Conservation (phyloP, 805 yeast genomes). For the Priceomyces haplophilus region DNA sequence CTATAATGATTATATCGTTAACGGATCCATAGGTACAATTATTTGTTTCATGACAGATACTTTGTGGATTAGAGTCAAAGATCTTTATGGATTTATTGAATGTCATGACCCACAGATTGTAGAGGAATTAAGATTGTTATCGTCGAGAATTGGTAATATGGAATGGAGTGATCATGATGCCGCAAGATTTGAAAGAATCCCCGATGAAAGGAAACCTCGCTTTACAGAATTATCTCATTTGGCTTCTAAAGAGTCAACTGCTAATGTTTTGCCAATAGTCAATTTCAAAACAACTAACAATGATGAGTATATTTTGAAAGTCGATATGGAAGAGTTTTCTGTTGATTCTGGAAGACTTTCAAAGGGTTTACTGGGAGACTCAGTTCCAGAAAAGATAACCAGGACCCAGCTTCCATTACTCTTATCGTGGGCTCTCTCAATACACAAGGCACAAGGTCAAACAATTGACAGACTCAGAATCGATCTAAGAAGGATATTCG, state of each 20-base stretch:
- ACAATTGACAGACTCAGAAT: conserved; percentile 69
- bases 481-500: conserved; percentile 64
- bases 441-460: conserved; percentile 85
- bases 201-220: conserved; percentile 22
- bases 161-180: conserved; percentile 18
- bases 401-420: conserved; percentile 67
- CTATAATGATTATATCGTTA: conserved; percentile 71
- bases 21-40: conserved; percentile 86
- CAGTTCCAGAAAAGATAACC: conserved; percentile 20
- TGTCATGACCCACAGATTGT: conserved; percentile 16
- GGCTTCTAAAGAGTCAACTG: conserved; percentile 20
- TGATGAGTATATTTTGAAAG: conserved; percentile 22
- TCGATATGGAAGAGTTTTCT: conserved; percentile 34
- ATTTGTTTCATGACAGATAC: conserved; percentile 44
- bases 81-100: conserved; percentile 17
- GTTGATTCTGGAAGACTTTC: conserved; percentile 25
- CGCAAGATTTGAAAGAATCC: conserved; percentile 16
- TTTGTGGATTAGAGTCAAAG: conserved; percentile 22
- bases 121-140: conserved; percentile 22
- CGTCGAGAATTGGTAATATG: conserved; percentile 21
- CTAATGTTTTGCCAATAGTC: conserved; percentile 42
- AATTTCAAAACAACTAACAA: conserved; percentile 40
- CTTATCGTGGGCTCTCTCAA: conserved; percentile 79
- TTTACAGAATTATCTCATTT: conserved; percentile 18
- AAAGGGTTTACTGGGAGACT: conserved; percentile 6